Percentiles rank a stretch among this genome's conserved stretches.
These are phyloP conservation scores for Parachlorella kessleri DNA, from an alignment of 139 green algal genomes.

Conservation along the genomic window DNA sequence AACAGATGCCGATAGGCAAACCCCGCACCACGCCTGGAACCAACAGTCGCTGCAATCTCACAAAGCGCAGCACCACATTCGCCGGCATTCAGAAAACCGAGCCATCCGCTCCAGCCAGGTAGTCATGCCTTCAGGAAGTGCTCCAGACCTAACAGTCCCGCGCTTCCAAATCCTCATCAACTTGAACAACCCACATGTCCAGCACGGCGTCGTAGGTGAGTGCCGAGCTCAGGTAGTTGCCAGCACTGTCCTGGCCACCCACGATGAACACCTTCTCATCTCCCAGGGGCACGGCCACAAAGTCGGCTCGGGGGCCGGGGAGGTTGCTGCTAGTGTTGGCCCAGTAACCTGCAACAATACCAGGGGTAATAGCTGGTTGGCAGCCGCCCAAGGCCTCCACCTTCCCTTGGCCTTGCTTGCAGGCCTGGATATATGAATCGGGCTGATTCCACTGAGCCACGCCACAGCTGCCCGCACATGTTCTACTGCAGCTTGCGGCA, in stretches of 20 bases:
- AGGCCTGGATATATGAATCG: not conserved
- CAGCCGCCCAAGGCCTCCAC: too few relatives aligned
- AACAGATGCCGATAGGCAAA: too few relatives aligned
- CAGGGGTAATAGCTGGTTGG: too few relatives aligned
- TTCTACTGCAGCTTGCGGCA: not conserved
- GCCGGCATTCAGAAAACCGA: too few relatives aligned
- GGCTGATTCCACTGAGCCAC: not conserved
- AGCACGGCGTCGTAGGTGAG: not conserved
- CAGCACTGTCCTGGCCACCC: not conserved
- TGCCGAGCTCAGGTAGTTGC: not conserved
- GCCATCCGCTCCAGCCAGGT: too few relatives aligned
- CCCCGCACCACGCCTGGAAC: too few relatives aligned
- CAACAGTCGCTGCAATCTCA: too few relatives aligned
- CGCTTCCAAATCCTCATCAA: too few relatives aligned
- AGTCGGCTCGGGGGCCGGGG: not conserved
- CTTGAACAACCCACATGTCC: too few relatives aligned
- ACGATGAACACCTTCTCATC: not conserved
- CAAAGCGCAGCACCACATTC: too few relatives aligned
- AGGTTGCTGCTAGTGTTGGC: constrained; percentile 1
- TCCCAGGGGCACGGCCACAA: not conserved
- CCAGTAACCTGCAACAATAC: not conserved
- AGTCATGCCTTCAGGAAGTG: too few relatives aligned
- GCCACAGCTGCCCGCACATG: not conserved
- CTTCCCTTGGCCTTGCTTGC: not conserved
- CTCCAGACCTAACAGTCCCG: too few relatives aligned